These are phyloP conservation scores for Verbascum thapsus DNA, from an alignment of 257 asterid genomes.

Conservation along the genomic window DNA sequence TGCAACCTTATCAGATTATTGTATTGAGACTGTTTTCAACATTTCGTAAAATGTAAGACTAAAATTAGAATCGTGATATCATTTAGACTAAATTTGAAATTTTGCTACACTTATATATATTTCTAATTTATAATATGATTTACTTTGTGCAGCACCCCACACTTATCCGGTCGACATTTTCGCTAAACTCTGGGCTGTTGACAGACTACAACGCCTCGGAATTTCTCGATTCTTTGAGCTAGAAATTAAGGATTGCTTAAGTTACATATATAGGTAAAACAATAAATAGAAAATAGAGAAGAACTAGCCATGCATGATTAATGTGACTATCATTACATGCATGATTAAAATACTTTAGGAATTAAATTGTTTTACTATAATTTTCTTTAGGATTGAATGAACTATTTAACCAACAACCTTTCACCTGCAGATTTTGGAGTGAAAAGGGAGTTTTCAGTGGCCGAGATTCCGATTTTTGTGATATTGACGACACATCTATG, in stretches of 20 bases:
- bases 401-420: background rate
- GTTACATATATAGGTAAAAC: constrained; percentile 41
- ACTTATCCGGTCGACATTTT: constrained; percentile 43
- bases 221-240: constrained; percentile 38
- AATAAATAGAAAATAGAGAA: too few relatives aligned
- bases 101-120: too few relatives aligned
- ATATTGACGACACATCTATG: constrained; percentile 46
- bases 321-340: too few relatives aligned
- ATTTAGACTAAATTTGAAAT: too few relatives aligned
- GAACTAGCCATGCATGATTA: too few relatives aligned
- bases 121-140: background rate
- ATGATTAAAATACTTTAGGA: too few relatives aligned
- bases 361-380: too few relatives aligned
- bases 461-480: constrained; percentile 37
- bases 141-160: constrained; percentile 31
- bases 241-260: constrained; percentile 37
- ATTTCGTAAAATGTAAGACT: too few relatives aligned
- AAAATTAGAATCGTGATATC: too few relatives aligned
- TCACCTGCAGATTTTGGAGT: constrained; percentile 43
- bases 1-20: too few relatives aligned
- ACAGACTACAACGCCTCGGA: constrained; percentile 48
- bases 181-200: constrained; percentile 48
- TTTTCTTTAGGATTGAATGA: too few relatives aligned
- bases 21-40: too few relatives aligned
- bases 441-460: constrained; percentile 41